Evolutionary conservation across 1,284 basidiomycete genomes (phyloP), one percentile per base, ranked within the genome.

Genomic region (Lentinus polychrous): DNA sequence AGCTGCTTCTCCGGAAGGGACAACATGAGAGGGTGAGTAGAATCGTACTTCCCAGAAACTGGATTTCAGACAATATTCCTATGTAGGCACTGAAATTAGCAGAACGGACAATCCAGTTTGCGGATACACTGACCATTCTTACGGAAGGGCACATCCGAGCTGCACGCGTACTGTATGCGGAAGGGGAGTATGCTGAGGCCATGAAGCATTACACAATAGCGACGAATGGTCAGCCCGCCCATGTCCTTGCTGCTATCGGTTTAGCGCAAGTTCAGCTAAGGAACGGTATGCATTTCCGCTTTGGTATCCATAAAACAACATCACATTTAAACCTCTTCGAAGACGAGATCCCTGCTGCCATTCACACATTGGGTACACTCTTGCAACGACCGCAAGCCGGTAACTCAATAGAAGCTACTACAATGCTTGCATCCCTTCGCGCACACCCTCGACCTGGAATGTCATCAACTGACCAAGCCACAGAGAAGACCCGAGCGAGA

Each of bases 31-130:
- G 74, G 51, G 83, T 78, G 57, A 49, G 58, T 51, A 20, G n/a
- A n/a, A n/a, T 31, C 11, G 43, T 37, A 32, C 48, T 33, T 44
- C 10, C 22, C 32, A 2, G 8, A 8, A 18, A 10, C 34, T 22
- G 23, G 20, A 4, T 8, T 18, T 42, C 34, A 24, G 38, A 8
- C 27, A 32, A 12, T 23, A 32, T 49, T 7, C 17, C 22, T 22
- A n/a, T n/a, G 14, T 46, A 92, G 81, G 90, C 91, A 0, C 67
- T 92, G 46, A 97, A 96, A 70, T 73, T 96, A 14, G 92, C 92
- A 3, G 94, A 97, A 61, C 79, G 92, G 44, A 89, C 92, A 0
- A 82, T 97, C 33, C 92, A 96, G 63, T 95, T 88, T 60, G 86
- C 92, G 0, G 93, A 96, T 57, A 91, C 91, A 0, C 74, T 89